Conservation (phyloP, 1,139 yeast species). For the Scheffersomyces cryptocercus region DNA sequence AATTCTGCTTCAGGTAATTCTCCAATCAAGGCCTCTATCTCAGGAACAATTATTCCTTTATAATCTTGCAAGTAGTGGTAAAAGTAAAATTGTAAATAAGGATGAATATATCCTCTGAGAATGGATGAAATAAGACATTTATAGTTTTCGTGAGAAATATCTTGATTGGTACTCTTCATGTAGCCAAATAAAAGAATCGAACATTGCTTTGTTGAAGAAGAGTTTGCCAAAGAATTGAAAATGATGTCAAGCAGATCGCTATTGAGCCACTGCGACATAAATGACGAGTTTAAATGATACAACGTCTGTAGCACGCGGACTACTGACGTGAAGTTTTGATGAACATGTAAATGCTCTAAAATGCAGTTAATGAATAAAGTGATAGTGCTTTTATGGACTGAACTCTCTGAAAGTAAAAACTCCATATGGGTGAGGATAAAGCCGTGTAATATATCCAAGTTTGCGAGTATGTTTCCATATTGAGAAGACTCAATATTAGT, state of each 20-base stretch:
- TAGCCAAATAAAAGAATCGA: slow-evolving; percentile 26
- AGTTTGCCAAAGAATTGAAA: slow-evolving; percentile 26
- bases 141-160: slow-evolving; percentile 4
- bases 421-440: slow-evolving; percentile 28
- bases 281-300: slow-evolving; percentile 16
- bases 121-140: slow-evolving; percentile 27
- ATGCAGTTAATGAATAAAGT: slow-evolving; percentile 39
- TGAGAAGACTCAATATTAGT: slow-evolving; percentile 21
- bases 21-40: slow-evolving; percentile 13
- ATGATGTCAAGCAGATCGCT: slow-evolving; percentile 34
- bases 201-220: slow-evolving; percentile 29
- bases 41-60: slow-evolving; percentile 11
- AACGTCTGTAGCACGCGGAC: slow-evolving; percentile 24
- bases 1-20: slow-evolving; percentile 15
- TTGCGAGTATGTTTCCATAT: slow-evolving; percentile 37
- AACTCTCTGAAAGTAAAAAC: slow-evolving; percentile 18
- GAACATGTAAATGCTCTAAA: slow-evolving; percentile 34
- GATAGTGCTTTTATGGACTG: slow-evolving; percentile 21
- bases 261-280: slow-evolving; percentile 26
- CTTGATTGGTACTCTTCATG: slow-evolving; percentile 12
- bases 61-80: slow-evolving; percentile 24
- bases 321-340: slow-evolving; percentile 39
- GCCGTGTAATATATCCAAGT: slow-evolving; percentile 22
- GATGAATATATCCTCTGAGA: slow-evolving; percentile 23
- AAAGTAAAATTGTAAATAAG: slow-evolving; percentile 29